Percentiles rank a stretch among this genome's conserved stretches.
Conservation (phyloP, 106 monocot genomes). For the Iris macrosiphon region DNA sequence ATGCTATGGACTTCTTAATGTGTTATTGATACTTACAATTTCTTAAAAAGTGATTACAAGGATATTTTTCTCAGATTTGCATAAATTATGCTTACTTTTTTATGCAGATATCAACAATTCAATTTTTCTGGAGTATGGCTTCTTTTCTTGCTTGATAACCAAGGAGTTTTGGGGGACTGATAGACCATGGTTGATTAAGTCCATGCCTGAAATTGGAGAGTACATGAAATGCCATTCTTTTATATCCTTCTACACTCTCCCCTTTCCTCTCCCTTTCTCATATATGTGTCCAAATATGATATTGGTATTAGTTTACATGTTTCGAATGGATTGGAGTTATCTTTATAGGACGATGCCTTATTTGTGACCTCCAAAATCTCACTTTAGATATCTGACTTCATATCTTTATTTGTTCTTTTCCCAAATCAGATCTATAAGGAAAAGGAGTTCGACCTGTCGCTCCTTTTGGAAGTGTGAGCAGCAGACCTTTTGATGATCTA, state of each 20-base stretch:
- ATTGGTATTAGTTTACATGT: no score
- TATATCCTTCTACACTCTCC: no score
- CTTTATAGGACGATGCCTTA: no score
- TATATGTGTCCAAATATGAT: no score
- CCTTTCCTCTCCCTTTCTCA: no score
- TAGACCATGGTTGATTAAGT: conserved; percentile 91
- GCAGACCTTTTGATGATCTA: conserved; percentile 56
- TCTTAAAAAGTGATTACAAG: no score
- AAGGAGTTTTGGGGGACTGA: conserved; percentile 60
- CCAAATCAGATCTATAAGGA: conserved; percentile 71
- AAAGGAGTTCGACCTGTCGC: conserved; percentile 70
- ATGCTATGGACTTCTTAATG: no score
- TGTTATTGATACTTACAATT: no score
- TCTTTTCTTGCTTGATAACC: conserved; percentile 27
- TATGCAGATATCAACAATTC: conserved; percentile 48
- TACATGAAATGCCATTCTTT: neutral
- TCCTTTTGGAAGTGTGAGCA: conserved; percentile 81
- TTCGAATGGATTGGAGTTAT: no score
- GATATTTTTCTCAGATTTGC: no score
- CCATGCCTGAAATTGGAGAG: neutral
- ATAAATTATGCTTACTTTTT: neutral
- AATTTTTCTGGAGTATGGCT: conserved; percentile 31
- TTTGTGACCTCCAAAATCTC: neutral
- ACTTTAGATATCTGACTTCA: neutral
- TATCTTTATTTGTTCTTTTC: neutral